Conservation (phyloP, 2,329 filamentous ascomycete genomes). For the Alternaria infectoria region DNA sequence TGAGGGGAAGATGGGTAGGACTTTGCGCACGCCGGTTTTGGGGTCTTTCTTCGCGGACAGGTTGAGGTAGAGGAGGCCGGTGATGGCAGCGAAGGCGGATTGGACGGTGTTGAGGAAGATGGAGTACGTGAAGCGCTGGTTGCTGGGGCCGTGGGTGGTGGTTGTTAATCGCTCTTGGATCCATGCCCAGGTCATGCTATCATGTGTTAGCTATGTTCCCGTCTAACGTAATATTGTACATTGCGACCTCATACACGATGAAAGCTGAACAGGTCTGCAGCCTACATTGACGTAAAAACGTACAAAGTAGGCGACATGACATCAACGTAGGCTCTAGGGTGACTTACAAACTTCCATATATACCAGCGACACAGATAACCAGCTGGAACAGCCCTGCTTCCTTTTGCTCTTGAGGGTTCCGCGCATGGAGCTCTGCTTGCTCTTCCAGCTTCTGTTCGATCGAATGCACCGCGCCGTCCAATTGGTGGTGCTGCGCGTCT, state of each 20-base stretch:
- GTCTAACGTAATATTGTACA: neutral
- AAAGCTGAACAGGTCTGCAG: neutral
- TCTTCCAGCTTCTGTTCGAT: conserved; percentile 41
- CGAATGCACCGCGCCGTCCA: conserved; percentile 34
- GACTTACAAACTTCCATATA: conserved; percentile 91
- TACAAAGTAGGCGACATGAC: neutral
- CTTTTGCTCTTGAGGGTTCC: conserved; percentile 43
- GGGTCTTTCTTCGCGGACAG: conserved; percentile 62
- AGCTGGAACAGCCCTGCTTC: conserved; percentile 73
- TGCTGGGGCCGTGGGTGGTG: conserved; percentile 74
- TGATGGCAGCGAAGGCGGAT: conserved; percentile 82
- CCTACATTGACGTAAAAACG: neutral
- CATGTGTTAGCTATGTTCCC: conserved; percentile 9
- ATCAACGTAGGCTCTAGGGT: neutral
- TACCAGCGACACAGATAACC: conserved; percentile 86
- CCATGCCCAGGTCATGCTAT: conserved; percentile 89
- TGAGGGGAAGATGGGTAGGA: conserved; percentile 75
- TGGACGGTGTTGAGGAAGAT: conserved; percentile 97
- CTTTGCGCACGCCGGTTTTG: conserved; percentile 33
- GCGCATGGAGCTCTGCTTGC: conserved; percentile 38
- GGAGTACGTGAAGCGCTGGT: conserved; percentile 82
- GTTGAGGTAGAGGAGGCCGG: conserved; percentile 81
- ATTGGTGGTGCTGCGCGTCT: conserved; percentile 25
- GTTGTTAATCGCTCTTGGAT: conserved; percentile 98
- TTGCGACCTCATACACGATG: neutral